phyloP scores from a whole-genome alignment of 2,329 filamentous ascomycete genomes.

The Iodosphaeria phyllophila region DNA sequence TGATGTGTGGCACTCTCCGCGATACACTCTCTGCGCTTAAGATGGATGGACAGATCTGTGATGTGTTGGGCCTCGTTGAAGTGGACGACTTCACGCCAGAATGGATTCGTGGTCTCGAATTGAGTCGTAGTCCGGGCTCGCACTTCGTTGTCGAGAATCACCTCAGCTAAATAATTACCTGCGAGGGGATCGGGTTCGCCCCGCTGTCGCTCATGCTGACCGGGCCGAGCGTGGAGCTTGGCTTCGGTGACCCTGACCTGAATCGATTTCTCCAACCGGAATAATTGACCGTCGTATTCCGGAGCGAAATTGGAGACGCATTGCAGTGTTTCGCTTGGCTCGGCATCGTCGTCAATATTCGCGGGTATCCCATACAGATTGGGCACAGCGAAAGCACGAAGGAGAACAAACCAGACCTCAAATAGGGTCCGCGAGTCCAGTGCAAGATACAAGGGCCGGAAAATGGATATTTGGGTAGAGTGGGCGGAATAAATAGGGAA shows the following conservation, averaged over 20 bases:
- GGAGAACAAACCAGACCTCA: constrained; percentile 89
- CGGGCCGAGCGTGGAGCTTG: constrained; percentile 22
- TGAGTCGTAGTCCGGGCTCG: constrained; percentile 59
- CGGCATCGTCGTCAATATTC: constrained; percentile 22
- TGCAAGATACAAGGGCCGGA: constrained; percentile 77
- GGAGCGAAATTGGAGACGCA: constrained; percentile 18
- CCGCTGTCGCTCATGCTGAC: constrained; percentile 13
- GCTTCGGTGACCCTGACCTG: constrained; percentile 41
- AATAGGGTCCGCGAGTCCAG: constrained; percentile 79
- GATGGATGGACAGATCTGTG: constrained; percentile 48
- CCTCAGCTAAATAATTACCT: constrained; percentile 62
- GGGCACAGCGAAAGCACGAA: constrained; percentile 81
- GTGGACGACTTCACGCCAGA: constrained; percentile 69
- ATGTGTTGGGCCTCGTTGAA: constrained; percentile 54
- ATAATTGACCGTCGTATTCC: constrained; percentile 28
- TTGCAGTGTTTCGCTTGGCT: too few species aligned
- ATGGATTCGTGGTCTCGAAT: constrained; percentile 51
- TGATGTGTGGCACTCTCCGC: constrained; percentile 26
- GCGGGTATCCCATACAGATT: constrained; percentile 59
- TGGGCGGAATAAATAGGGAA: constrained; percentile 80
- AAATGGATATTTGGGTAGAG: constrained; percentile 53
- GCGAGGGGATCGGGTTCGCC: constrained; percentile 25
- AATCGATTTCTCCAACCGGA: constrained; percentile 43
- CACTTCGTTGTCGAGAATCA: constrained; percentile 63
- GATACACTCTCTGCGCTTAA: constrained; percentile 45